A percentile compares a stretch with the other conserved stretches of the same genome.
phyloP scores from a whole-genome alignment of 2,329 filamentous ascomycete genomes.

The Monosporascus sp. region DNA sequence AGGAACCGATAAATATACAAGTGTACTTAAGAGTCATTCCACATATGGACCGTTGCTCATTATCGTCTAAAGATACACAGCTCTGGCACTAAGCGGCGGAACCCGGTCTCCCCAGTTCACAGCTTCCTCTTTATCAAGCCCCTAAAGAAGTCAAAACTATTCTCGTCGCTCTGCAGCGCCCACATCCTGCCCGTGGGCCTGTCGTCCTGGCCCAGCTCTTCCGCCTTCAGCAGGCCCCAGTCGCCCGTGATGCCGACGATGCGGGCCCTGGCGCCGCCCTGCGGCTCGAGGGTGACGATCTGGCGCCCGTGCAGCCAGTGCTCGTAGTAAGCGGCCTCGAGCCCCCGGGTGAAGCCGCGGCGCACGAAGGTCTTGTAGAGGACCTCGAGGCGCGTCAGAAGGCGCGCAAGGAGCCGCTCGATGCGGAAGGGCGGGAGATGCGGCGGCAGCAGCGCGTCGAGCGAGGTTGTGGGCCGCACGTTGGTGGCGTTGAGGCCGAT shows the following conservation, averaged over 20 bases:
- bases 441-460: constrained; percentile 63
- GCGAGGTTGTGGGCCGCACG: constrained; percentile 76
- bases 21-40: too few species aligned
- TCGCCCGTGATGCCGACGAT: constrained; percentile 88
- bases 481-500: constrained; percentile 85
- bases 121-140: constrained; percentile 79
- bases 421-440: constrained; percentile 54
- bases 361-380: constrained; percentile 71
- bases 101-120: constrained; percentile 24
- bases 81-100: too few species aligned
- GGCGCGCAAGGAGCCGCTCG: constrained; percentile 76
- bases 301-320: constrained; percentile 82
- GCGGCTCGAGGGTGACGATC: constrained; percentile 68
- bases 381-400: constrained; percentile 71
- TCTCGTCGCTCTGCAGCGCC: constrained; percentile 90
- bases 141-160: constrained; percentile 96
- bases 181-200: constrained; percentile 70
- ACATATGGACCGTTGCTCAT: too few species aligned
- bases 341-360: constrained; percentile 64
- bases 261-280: constrained; percentile 67
- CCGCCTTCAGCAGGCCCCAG: constrained; percentile 79
- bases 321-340: constrained; percentile 73
- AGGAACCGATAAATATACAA: too few species aligned
- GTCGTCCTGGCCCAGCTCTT: constrained; percentile 73
- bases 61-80: too few species aligned